Percentiles rank a stretch among this genome's conserved stretches.
Evolutionary conservation across 106 monocot species (phyloP).

Genomic region (Acanthochlamys bracteata): DNA sequence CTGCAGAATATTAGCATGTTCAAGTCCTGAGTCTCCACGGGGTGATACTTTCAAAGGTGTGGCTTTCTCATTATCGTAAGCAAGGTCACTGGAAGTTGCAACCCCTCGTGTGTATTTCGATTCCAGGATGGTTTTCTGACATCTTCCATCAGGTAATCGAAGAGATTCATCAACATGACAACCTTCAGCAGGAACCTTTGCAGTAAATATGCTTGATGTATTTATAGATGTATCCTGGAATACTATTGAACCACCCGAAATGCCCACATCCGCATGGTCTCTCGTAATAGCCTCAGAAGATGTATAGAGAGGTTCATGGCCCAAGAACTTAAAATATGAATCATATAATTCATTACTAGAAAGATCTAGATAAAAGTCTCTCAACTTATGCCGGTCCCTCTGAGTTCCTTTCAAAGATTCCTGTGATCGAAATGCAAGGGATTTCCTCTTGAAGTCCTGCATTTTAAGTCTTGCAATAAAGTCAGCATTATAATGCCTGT

Average conservation of each 20-base stretch:
- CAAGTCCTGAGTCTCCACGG: not conserved
- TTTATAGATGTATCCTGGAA: not conserved
- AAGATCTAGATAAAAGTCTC: constrained; percentile 1
- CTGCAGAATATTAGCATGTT: not conserved
- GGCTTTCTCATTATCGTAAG: constrained; percentile 3
- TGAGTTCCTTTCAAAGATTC: constrained; percentile 12
- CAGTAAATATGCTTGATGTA: not conserved
- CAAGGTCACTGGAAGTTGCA: not conserved
- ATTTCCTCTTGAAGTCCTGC: constrained; percentile 25
- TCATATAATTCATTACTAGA: constrained; percentile 3
- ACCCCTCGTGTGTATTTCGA: not conserved
- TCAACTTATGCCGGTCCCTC: constrained; percentile 6
- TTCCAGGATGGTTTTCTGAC: not conserved
- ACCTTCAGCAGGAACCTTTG: constrained; percentile 1
- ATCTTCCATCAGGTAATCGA: constrained; percentile 5
- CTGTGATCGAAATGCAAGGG: constrained; percentile 4
- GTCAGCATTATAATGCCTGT: not conserved
- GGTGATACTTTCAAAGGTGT: not conserved
- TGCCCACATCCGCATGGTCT: not conserved
- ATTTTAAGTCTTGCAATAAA: not conserved
- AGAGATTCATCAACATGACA: not conserved
- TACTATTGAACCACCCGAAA: not conserved
- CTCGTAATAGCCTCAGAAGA: constrained; percentile 4
- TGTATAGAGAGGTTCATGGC: not conserved
- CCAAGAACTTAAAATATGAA: constrained; percentile 2